Percentiles rank a stretch among this genome's conserved stretches.
phyloP scores from a whole-genome alignment of 768 basidiomycete genomes.

The Rubroboletus satanas region DNA sequence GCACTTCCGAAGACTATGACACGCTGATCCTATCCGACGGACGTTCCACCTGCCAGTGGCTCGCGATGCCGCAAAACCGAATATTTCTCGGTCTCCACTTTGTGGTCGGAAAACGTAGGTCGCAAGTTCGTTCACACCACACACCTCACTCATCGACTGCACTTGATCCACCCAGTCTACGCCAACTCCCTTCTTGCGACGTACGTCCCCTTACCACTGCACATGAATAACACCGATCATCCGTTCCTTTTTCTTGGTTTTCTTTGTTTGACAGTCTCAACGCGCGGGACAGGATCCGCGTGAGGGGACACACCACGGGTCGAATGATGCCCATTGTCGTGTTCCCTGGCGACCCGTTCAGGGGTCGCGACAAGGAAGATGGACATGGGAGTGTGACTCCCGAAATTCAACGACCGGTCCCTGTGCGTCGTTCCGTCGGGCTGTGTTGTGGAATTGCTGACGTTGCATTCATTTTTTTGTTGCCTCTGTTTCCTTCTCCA shows the following conservation, averaged over 20 bases:
- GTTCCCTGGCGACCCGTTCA: neutral
- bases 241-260: no score
- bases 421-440: neutral
- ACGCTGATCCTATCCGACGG: neutral
- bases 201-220: slow-evolving; percentile 6
- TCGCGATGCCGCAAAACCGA: slow-evolving; percentile 19
- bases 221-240: neutral
- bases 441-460: neutral
- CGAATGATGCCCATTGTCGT: slow-evolving; percentile 2
- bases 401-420: neutral
- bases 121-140: no score
- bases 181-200: slow-evolving; percentile 26
- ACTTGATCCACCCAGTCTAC: slow-evolving; percentile 7
- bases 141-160: neutral
- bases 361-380: neutral
- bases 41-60: slow-evolving; percentile 11
- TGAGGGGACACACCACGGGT: neutral
- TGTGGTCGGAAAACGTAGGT: slow-evolving; percentile 21
- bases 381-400: neutral
- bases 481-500: neutral
- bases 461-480: neutral
- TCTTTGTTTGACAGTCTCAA: slow-evolving; percentile 15
- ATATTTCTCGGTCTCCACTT: slow-evolving; percentile 24
- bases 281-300: slow-evolving; percentile 12
- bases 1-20: neutral